A percentile compares a stretch with the other conserved stretches of the same genome.
Conservation (phyloP, 2,329 filamentous ascomycete genomes). For the Sclerotinia spermophila region DNA sequence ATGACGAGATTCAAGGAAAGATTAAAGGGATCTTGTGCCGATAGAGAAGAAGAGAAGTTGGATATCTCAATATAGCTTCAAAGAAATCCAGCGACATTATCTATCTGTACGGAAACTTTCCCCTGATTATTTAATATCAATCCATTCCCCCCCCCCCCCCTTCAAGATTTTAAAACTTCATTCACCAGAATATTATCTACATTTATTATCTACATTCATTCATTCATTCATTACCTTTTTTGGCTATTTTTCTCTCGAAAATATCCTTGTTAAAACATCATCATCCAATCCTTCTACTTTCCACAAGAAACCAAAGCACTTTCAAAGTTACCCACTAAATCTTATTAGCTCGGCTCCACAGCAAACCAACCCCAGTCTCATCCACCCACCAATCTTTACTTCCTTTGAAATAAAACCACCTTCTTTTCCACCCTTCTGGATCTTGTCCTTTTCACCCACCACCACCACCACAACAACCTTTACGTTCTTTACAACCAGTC, state of each 20-base stretch:
- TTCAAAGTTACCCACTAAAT: constrained; percentile 7
- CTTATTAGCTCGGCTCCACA: constrained; percentile 4
- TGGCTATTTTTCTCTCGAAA: neutral
- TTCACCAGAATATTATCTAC: neutral
- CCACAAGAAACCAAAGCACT: constrained; percentile 10
- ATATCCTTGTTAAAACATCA: constrained; percentile 2
- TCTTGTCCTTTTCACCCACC: neutral
- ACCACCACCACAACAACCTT: constrained; percentile 12
- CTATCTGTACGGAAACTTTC: neutral
- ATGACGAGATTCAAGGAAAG: neutral
- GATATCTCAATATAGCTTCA: neutral
- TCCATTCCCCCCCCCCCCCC: neutral
- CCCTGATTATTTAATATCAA: constrained; percentile 5
- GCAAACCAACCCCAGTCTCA: constrained; percentile 11
- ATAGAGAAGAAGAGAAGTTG: neutral
- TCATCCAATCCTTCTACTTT: constrained; percentile 9
- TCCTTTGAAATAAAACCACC: constrained; percentile 17
- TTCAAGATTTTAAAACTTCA: neutral
- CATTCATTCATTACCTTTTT: neutral
- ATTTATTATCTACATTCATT: neutral
- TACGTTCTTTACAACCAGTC: constrained; percentile 24
- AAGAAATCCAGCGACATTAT: neutral
- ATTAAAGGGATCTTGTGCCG: neutral
- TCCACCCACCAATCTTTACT: constrained; percentile 1
- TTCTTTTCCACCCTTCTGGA: constrained; percentile 5